phyloP scores from a whole-genome alignment of 331 rosid genomes.

The Malus hybrid region DNA sequence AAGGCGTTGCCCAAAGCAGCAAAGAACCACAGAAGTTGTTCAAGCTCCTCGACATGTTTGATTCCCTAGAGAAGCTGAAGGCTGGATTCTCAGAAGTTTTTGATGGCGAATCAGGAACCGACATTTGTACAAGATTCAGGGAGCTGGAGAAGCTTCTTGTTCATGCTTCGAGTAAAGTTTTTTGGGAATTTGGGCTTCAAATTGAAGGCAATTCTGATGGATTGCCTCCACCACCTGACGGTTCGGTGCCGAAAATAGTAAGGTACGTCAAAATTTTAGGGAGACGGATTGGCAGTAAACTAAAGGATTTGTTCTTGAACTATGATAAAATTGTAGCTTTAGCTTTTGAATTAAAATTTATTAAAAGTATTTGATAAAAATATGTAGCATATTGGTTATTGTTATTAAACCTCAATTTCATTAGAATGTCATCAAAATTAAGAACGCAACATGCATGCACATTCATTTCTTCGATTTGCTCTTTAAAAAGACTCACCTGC shows the following conservation, averaged over 20 bases:
- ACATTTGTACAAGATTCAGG: constrained; percentile 51
- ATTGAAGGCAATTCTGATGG: constrained; percentile 72
- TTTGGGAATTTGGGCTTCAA: constrained; percentile 82
- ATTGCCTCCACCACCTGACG: constrained; percentile 61
- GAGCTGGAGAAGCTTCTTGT: constrained; percentile 73
- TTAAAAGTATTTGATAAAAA: not conserved
- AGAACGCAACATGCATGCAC: not conserved
- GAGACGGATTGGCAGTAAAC: not conserved
- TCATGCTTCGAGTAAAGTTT: constrained; percentile 70
- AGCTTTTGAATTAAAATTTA: too few species aligned
- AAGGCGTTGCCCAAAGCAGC: constrained; percentile 68
- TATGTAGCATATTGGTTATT: not conserved
- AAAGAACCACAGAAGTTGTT: constrained; percentile 88
- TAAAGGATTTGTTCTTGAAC: too few species aligned
- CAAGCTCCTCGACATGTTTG: constrained; percentile 79
- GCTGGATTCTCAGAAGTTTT: constrained; percentile 42
- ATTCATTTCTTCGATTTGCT: too few species aligned
- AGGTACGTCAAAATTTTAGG: constrained; percentile 15
- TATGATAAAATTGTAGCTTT: too few species aligned
- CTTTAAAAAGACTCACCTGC: too few species aligned
- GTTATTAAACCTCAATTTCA: not conserved
- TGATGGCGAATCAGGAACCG: constrained; percentile 54
- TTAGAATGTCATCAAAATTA: not conserved
- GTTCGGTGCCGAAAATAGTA: constrained; percentile 75
- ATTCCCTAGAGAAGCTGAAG: constrained; percentile 51